phyloP scores from a whole-genome alignment of 169 alveolate genomes.

The Plasmodium sp. region DNA sequence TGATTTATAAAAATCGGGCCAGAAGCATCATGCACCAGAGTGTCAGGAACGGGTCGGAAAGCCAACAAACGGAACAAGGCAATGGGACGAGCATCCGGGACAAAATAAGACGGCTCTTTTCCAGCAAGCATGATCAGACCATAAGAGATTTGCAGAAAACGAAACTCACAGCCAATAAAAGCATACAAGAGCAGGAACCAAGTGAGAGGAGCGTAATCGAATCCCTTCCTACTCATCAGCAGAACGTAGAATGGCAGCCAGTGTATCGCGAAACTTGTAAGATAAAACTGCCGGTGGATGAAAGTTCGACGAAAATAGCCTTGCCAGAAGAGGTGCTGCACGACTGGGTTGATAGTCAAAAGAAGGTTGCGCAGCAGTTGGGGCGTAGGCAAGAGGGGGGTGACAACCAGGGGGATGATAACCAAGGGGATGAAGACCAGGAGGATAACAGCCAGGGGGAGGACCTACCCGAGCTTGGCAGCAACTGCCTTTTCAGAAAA shows the following conservation, averaged over 20 bases:
- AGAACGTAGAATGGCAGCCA: slow-evolving; percentile 70
- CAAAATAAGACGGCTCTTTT: slow-evolving; percentile 56
- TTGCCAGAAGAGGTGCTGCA: slow-evolving; percentile 34
- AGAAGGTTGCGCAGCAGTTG: slow-evolving; percentile 18
- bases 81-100: slow-evolving; percentile 46
- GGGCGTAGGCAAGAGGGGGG: not conserved
- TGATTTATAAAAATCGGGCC: slow-evolving; percentile 45
- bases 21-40: slow-evolving; percentile 16
- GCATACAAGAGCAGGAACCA: not conserved
- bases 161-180: slow-evolving; percentile 23
- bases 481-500: not conserved
- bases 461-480: not conserved
- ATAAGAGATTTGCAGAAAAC: slow-evolving; percentile 13
- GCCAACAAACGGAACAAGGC: not conserved
- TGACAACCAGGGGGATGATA: not conserved
- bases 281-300: slow-evolving; percentile 70
- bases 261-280: slow-evolving; percentile 73
- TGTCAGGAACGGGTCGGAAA: slow-evolving; percentile 1
- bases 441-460: not conserved
- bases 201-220: not conserved
- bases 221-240: not conserved
- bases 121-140: slow-evolving; percentile 27
- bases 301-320: slow-evolving; percentile 12
- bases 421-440: not conserved
- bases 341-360: slow-evolving; percentile 46